phyloP scores from a whole-genome alignment of 2,329 filamentous ascomycete species.

The Ophiostoma ips region DNA sequence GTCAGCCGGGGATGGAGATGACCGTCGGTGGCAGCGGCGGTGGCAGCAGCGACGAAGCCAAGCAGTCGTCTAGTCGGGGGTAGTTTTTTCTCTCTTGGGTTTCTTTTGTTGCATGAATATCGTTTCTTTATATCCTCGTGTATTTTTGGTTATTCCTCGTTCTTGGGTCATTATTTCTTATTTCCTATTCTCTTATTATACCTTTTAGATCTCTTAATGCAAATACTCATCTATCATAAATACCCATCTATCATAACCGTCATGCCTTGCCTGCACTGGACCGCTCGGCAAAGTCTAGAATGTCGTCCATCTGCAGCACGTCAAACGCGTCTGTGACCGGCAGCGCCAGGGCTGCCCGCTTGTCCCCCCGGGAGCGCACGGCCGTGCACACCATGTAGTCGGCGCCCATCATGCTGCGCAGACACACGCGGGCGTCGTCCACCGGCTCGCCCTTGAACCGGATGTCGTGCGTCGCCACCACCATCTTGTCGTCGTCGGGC shows the following conservation, averaged over 20 bases:
- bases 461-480: constrained; percentile 25
- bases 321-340: constrained; percentile 27
- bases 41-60: not conserved
- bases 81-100: not conserved
- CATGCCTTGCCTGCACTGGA: too few species aligned
- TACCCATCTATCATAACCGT: not conserved
- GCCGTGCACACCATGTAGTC: constrained; percentile 43
- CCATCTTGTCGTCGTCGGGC: constrained; percentile 9
- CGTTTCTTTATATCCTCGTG: not conserved
- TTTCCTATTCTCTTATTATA: too few species aligned
- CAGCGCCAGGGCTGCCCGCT: constrained; percentile 25
- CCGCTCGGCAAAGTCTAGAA: constrained; percentile 30
- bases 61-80: not conserved
- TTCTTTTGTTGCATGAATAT: not conserved
- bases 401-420: constrained; percentile 30
- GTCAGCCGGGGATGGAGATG: not conserved
- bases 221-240: not conserved
- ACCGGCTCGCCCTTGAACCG: constrained; percentile 25
- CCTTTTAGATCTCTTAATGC: not conserved
- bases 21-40: not conserved
- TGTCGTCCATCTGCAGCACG: constrained; percentile 29
- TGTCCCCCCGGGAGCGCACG: constrained; percentile 26
- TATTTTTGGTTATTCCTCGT: too few species aligned
- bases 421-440: constrained; percentile 28
- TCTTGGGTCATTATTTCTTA: not conserved